Evolutionary conservation across 768 basidiomycete genomes (phyloP).

Genomic region (Auriscalpium vulgare): DNA sequence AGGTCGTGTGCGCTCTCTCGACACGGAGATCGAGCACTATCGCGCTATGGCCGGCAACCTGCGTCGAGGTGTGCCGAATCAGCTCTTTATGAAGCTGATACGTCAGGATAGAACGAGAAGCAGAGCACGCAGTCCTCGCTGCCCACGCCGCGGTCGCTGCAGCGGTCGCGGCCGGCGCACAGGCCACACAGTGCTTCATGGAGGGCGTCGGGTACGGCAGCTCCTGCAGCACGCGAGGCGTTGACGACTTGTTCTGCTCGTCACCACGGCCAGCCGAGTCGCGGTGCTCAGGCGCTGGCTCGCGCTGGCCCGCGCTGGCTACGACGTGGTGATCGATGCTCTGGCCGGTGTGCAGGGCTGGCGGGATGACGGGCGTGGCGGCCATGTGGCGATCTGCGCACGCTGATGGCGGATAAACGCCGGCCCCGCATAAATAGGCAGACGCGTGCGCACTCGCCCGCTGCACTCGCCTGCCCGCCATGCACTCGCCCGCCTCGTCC

Average conservation of each 20-base stretch:
- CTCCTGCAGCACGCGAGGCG: too few relatives aligned
- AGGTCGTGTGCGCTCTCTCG: conserved; percentile 48
- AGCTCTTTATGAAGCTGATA: not conserved
- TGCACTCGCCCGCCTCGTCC: conserved; percentile 5
- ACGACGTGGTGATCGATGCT: too few relatives aligned
- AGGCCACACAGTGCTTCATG: conserved; percentile 52
- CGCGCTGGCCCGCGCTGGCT: too few relatives aligned
- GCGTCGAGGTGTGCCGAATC: conserved; percentile 43
- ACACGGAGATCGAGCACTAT: conserved; percentile 68
- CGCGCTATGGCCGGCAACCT: conserved; percentile 53
- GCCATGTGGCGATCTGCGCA: too few relatives aligned
- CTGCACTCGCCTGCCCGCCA: not conserved
- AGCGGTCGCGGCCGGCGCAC: conserved; percentile 52
- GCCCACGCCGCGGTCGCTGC: conserved; percentile 43
- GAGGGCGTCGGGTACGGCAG: conserved; percentile 70
- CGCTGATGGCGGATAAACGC: too few relatives aligned
- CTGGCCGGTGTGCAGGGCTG: too few relatives aligned
- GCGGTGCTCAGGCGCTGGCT: too few relatives aligned
- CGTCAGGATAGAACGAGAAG: not conserved
- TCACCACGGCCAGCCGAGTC: too few relatives aligned
- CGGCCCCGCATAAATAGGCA: too few relatives aligned
- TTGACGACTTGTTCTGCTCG: too few relatives aligned
- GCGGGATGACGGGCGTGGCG: too few relatives aligned
- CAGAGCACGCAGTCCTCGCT: conserved; percentile 30
- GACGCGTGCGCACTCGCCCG: not conserved